These are phyloP conservation scores for Gyromitra esculenta DNA, from an alignment of 2,329 filamentous ascomycete genomes.

Conservation along the genomic window DNA sequence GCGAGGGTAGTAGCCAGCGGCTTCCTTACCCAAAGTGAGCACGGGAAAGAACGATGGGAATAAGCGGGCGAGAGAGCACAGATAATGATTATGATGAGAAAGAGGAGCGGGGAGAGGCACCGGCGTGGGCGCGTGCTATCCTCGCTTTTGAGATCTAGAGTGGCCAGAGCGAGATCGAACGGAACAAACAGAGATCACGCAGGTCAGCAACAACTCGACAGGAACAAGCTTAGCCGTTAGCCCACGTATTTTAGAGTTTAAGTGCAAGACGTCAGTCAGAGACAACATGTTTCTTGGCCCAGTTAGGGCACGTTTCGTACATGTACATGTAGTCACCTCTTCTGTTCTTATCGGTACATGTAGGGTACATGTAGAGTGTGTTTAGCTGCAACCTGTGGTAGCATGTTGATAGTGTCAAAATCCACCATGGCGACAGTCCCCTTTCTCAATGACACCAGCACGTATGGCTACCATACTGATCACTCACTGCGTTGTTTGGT, in stretches of 20 bases:
- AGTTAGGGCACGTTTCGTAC: not conserved
- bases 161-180: slow-evolving; percentile 34
- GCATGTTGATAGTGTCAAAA: slow-evolving; percentile 14
- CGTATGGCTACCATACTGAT: not conserved
- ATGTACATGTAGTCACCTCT: not conserved
- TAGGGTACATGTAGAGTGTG: no score
- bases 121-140: slow-evolving; percentile 47
- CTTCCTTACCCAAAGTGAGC: slow-evolving; percentile 38
- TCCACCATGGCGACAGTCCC: slow-evolving; percentile 22
- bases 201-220: slow-evolving; percentile 23
- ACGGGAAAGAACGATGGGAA: slow-evolving; percentile 37
- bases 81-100: slow-evolving; percentile 30
- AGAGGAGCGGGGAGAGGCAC: slow-evolving; percentile 41
- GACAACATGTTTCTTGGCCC: slow-evolving; percentile 28
- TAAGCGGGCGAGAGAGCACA: slow-evolving; percentile 29
- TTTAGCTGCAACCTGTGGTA: not conserved
- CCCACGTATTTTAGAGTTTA: slow-evolving; percentile 45
- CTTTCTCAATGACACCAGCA: slow-evolving; percentile 9
- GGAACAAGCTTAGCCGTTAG: slow-evolving; percentile 42
- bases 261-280: slow-evolving; percentile 39
- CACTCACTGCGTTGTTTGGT: slow-evolving; percentile 32
- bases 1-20: slow-evolving; percentile 30
- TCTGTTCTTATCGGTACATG: slow-evolving; percentile 16
- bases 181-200: slow-evolving; percentile 36
- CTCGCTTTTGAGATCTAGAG: slow-evolving; percentile 45